These are phyloP conservation scores for Nakazawaea populi DNA, from an alignment of 805 yeast species.

Conservation along the genomic window DNA sequence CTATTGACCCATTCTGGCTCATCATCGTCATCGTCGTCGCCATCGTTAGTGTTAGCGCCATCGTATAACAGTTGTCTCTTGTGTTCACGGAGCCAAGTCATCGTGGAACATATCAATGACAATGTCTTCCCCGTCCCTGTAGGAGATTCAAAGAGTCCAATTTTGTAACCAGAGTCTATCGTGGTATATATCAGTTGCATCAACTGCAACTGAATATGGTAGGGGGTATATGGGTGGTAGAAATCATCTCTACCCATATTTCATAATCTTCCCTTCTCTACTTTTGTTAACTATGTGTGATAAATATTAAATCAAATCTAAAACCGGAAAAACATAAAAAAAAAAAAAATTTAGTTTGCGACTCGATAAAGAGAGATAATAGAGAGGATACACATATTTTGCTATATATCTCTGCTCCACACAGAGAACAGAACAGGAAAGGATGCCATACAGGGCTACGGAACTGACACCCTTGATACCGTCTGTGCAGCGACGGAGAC, in stretches of 20 bases:
- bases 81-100: constrained; percentile 70
- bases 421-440: not conserved
- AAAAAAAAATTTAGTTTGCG: not conserved
- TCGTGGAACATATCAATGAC: constrained; percentile 76
- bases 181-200: constrained; percentile 73
- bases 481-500: not conserved
- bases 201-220: constrained; percentile 67
- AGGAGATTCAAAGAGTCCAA: constrained; percentile 87
- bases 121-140: constrained; percentile 94
- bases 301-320: not conserved
- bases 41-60: constrained; percentile 23
- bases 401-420: not conserved
- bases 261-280: not conserved
- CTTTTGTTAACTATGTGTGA: too few relatives aligned
- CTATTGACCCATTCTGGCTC: constrained; percentile 35
- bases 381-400: too few relatives aligned
- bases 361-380: too few relatives aligned
- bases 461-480: constrained; percentile 7
- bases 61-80: constrained; percentile 12
- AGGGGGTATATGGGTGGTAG: constrained; percentile 80
- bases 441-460: not conserved
- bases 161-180: constrained; percentile 44
- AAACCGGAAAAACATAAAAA: too few relatives aligned
- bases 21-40: constrained; percentile 31
- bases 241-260: constrained; percentile 22